Percentiles rank a stretch among this genome's conserved stretches.
Evolutionary conservation across 257 asterid genomes (phyloP).

Genomic region (Nicotiana benthamiana): DNA sequence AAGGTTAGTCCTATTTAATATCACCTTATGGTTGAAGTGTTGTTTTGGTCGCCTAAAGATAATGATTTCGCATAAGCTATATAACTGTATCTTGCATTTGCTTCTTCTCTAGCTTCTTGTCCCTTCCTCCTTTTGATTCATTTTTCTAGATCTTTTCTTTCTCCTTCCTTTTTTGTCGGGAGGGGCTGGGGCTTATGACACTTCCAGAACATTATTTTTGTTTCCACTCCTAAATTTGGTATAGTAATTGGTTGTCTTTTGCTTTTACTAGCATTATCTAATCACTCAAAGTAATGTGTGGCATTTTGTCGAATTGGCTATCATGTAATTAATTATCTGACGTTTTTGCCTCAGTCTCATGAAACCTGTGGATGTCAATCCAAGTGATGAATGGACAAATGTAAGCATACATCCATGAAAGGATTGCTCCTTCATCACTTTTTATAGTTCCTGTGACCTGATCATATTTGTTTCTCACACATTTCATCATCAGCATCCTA

Average conservation of each 20-base stretch:
- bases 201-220: not conserved
- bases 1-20: constrained; percentile 39
- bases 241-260: not conserved
- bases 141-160: not conserved
- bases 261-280: not conserved
- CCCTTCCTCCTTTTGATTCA: not conserved
- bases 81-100: not conserved
- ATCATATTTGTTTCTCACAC: not conserved
- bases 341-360: constrained; percentile 55
- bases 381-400: constrained; percentile 85
- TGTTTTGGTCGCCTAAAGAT: not conserved
- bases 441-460: not conserved
- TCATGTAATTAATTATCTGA: not conserved
- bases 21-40: not conserved
- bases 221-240: not conserved
- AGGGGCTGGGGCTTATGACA: not conserved
- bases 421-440: constrained; percentile 2
- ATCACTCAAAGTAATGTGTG: not conserved
- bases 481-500: constrained; percentile 7
- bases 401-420: constrained; percentile 40
- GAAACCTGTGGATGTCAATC: constrained; percentile 86
- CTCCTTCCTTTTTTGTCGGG: too few relatives aligned
- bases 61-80: not conserved
- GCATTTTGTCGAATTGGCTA: not conserved
- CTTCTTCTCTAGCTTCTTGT: not conserved